Evolutionary conservation across 2,329 filamentous ascomycete genomes (phyloP).

Genomic region (Aureobasidium melanogenum): DNA sequence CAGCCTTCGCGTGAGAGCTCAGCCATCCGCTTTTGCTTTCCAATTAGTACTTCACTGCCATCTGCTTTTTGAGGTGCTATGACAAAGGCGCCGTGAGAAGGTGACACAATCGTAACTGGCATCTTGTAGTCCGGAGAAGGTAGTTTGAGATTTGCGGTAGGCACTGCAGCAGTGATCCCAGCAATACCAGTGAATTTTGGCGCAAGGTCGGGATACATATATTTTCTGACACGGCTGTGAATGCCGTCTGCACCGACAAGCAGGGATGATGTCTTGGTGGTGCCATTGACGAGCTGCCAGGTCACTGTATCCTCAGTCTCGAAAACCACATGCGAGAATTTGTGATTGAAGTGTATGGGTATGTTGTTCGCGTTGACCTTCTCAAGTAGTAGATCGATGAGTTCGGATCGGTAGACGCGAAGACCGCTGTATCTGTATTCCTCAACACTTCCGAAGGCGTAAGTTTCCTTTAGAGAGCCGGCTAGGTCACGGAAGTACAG

Average conservation of each 20-base stretch:
- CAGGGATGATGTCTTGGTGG: constrained; percentile 14
- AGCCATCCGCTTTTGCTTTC: constrained; percentile 27
- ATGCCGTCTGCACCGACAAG: constrained; percentile 22
- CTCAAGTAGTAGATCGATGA: constrained; percentile 42
- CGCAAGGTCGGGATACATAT: constrained; percentile 22
- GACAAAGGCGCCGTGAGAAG: constrained; percentile 29
- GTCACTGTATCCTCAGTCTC: constrained; percentile 25
- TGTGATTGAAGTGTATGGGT: constrained; percentile 38
- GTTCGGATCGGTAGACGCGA: constrained; percentile 44
- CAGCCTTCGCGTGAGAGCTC: constrained; percentile 27
- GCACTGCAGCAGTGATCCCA: constrained; percentile 18
- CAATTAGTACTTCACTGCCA: constrained; percentile 28
- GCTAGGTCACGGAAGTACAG: constrained; percentile 38
- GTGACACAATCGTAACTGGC: constrained; percentile 27
- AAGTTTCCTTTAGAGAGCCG: constrained; percentile 18
- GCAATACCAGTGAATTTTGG: constrained; percentile 20
- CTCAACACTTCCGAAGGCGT: constrained; percentile 24
- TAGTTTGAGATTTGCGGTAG: constrained; percentile 17
- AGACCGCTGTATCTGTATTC: constrained; percentile 45
- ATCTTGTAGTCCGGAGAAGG: constrained; percentile 19
- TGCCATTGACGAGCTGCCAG: constrained; percentile 15
- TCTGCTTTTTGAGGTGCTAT: constrained; percentile 29
- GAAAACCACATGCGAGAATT: constrained; percentile 34
- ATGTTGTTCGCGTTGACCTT: constrained; percentile 35
- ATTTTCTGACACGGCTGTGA: constrained; percentile 22